Evolutionary conservation across 805 yeast genomes (phyloP).

Genomic region (Citeromyces matritensis): DNA sequence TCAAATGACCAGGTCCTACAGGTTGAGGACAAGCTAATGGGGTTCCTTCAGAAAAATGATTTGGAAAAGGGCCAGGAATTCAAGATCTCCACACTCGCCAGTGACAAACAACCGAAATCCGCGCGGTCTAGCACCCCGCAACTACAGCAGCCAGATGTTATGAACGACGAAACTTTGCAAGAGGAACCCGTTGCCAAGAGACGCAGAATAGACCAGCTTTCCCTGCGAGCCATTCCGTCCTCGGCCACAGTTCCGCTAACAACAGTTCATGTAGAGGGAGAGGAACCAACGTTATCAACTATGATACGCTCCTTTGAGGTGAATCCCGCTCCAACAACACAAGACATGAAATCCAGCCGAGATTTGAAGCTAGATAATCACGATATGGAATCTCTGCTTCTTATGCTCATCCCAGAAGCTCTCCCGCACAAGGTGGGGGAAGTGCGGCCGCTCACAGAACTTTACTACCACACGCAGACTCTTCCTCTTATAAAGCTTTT

Average conservation of each 20-base stretch:
- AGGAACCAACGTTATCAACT: slow-evolving; percentile 12
- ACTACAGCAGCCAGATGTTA: background rate
- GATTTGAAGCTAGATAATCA: slow-evolving; percentile 18
- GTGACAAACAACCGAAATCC: slow-evolving; percentile 13
- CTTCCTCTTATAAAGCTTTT: slow-evolving; percentile 70
- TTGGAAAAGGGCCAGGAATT: slow-evolving; percentile 28
- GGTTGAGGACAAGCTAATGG: slow-evolving; percentile 22
- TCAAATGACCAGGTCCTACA: slow-evolving; percentile 20
- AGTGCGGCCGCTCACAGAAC: slow-evolving; percentile 63
- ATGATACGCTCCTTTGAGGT: slow-evolving; percentile 13
- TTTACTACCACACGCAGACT: slow-evolving; percentile 79
- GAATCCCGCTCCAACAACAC: slow-evolving; percentile 9
- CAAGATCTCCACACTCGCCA: slow-evolving; percentile 15
- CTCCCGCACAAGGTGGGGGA: slow-evolving; percentile 40
- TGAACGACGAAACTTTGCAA: slow-evolving; percentile 1
- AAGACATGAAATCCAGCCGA: slow-evolving; percentile 12
- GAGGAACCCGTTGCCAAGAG: background rate
- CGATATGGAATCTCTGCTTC: slow-evolving; percentile 26
- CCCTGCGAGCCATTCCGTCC: background rate
- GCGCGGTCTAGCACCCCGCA: background rate
- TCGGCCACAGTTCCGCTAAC: slow-evolving; percentile 2
- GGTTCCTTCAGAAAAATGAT: slow-evolving; percentile 36
- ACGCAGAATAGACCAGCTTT: background rate
- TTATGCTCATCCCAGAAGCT: slow-evolving; percentile 30
- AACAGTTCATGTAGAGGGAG: slow-evolving; percentile 7